phyloP scores from a whole-genome alignment of 108 stramenopile species.

The Skeletonema menzelii region DNA sequence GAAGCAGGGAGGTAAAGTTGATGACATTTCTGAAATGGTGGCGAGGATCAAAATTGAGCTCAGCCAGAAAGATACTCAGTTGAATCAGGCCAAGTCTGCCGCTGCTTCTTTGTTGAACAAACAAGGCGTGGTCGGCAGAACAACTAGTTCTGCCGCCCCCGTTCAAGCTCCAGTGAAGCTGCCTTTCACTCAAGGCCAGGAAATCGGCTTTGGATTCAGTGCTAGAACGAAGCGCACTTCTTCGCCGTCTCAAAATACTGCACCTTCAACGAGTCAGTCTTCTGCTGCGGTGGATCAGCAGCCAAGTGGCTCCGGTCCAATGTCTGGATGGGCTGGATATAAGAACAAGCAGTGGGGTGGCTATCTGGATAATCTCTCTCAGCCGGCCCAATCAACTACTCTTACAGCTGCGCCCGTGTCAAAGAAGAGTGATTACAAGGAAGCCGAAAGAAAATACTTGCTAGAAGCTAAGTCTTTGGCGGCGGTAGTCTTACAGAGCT shows the following conservation, averaged over 20 bases:
- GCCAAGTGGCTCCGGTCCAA: not conserved
- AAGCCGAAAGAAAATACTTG: slow-evolving; percentile 27
- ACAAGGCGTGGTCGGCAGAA: not conserved
- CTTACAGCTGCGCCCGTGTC: not conserved
- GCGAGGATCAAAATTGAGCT: slow-evolving; percentile 15
- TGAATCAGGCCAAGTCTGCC: slow-evolving; percentile 20
- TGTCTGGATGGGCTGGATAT: slow-evolving; percentile 36
- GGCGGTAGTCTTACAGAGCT: slow-evolving; percentile 15
- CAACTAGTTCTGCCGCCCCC: not conserved
- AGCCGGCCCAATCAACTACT: not conserved
- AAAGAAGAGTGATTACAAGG: slow-evolving; percentile 8
- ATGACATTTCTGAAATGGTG: slow-evolving; percentile 18
- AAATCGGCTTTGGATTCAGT: slow-evolving; percentile 19
- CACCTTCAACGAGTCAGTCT: not conserved
- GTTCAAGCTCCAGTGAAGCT: not conserved
- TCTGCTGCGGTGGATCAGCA: slow-evolving; percentile 1
- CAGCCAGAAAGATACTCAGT: slow-evolving; percentile 15
- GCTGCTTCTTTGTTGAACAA: slow-evolving; percentile 26
- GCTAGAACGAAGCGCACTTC: slow-evolving; percentile 11
- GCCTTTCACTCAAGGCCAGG: slow-evolving; percentile 7
- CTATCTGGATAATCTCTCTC: slow-evolving; percentile 33
- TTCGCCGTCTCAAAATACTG: not conserved
- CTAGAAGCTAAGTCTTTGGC: slow-evolving; percentile 39
- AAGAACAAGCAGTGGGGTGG: slow-evolving; percentile 24
- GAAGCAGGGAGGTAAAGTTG: not conserved